Base-by-base conservation (phyloP, 345 rosid genomes). In the Hibiscus trionum region DNA sequence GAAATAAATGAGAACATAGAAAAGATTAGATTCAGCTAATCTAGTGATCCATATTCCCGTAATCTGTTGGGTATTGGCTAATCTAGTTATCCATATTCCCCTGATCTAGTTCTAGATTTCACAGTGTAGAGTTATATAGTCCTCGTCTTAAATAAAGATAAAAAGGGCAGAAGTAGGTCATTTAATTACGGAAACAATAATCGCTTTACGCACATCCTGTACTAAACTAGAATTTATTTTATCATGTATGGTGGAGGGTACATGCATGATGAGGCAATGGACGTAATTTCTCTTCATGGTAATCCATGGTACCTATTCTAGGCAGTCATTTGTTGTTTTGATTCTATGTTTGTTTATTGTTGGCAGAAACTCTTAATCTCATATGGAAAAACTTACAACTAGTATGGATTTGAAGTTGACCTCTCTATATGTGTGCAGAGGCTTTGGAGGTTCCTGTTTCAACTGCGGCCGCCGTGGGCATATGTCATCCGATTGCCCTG, bases 361-460 rank as follows among this genome's bases (percentile, higher is more conserved):
- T 0, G 44, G 10, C 44, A 39, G 10, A 39, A 8, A 39, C 44
- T 29, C 17, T 50, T 10, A 68, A 27, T 21, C 26, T 15, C 4
- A 16, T 8, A 27, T 46, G n/a, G 39, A 39, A 49, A 26, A 7
- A 15, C 42, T 17, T 29, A 15, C 31, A 31, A 16, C 42, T 11
- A 9, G 3, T 4, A 7, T 66, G 21, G 35, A 21, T 44, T 42
- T 44, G 69, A 65, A 4, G 1, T 66, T 7, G 37, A 66, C 21
- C 14, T n/a, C 63, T 7, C 29, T 31, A 15, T 31, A 70, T 7
- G 12, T 60, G 14, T 21, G 19, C 84, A 87, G 97, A 77, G 55
- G 83, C 73, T 91, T 91, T 52, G 95, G 98, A 52, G 96, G 98
- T 65, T 70, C 95, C 1, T 90, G 97, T 78, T 94, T 91, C 80